A percentile compares a stretch with the other conserved stretches of the same genome.
These are phyloP conservation scores for Rhizophagus prolifer DNA, from an alignment of 192 early-diverging fungal species.

Conservation along the genomic window DNA sequence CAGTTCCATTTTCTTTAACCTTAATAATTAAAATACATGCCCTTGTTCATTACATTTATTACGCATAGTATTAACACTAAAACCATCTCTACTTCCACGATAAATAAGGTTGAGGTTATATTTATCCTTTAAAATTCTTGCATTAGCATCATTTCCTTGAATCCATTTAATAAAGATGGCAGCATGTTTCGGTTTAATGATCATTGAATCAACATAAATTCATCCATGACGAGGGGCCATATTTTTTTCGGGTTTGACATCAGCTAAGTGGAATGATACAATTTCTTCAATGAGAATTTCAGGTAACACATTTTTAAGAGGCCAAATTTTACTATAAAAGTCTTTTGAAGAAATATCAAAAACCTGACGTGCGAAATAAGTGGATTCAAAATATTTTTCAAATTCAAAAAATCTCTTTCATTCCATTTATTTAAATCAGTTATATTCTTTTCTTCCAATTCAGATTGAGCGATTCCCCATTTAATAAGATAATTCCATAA, in stretches of 20 bases:
- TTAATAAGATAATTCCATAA: too few species aligned
- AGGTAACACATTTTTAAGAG: too few species aligned
- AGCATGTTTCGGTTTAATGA: background rate
- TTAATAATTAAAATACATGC: background rate
- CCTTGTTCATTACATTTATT: background rate
- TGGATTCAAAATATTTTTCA: background rate
- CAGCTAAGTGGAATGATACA: background rate
- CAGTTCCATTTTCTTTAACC: background rate
- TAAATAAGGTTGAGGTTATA: too few species aligned
- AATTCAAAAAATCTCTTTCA: background rate
- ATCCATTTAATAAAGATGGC: background rate
- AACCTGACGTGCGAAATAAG: constrained; percentile 4
- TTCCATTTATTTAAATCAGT: background rate
- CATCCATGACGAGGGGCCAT: too few species aligned
- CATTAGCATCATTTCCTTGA: background rate
- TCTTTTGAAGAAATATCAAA: constrained; percentile 12
- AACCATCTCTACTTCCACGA: too few species aligned
- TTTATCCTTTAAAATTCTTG: too few species aligned
- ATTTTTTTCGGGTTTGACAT: too few species aligned
- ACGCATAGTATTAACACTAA: too few species aligned
- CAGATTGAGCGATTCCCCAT: constrained; percentile 8
- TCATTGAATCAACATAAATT: too few species aligned
- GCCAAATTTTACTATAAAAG: constrained; percentile 4
- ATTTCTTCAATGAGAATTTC: background rate
- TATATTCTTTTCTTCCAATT: background rate